Percentiles rank a stretch among this genome's conserved stretches.
Conservation (phyloP, 257 asterid species). For the Nicotiana tabacum region DNA sequence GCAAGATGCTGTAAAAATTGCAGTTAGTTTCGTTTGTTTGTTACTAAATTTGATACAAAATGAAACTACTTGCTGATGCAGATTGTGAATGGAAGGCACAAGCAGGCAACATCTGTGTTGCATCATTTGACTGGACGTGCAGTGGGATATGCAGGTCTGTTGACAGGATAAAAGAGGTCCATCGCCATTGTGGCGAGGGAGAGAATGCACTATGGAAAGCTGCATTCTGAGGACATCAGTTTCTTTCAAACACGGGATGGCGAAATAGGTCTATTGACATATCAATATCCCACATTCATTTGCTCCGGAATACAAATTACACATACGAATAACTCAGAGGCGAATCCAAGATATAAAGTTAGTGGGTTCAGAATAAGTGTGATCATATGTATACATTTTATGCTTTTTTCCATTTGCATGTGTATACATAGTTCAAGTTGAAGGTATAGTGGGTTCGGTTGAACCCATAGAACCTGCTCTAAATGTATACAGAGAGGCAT, state of each 20-base stretch:
- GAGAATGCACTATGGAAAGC: slow-evolving; percentile 67
- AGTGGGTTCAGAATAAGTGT: neutral
- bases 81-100: slow-evolving; percentile 95
- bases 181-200: slow-evolving; percentile 73
- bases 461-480: neutral
- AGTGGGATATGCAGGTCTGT: slow-evolving; percentile 84
- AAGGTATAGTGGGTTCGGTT: neutral
- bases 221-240: slow-evolving; percentile 37
- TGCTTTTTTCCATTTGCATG: neutral
- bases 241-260: slow-evolving; percentile 10
- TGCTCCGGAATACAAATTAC: neutral
- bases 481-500: too few relatives aligned
- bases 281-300: neutral
- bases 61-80: slow-evolving; percentile 15
- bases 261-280: neutral
- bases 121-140: slow-evolving; percentile 88
- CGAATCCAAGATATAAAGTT: neutral
- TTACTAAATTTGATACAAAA: neutral
- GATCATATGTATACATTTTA: neutral
- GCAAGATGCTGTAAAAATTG: neutral
- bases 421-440: slow-evolving; percentile 4
- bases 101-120: slow-evolving; percentile 76
- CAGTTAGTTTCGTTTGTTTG: neutral
- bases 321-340: neutral
- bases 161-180: slow-evolving; percentile 75